Evolutionary conservation across 2,329 filamentous ascomycete genomes (phyloP).

Genomic region (Sodiomyces alkalinus): DNA sequence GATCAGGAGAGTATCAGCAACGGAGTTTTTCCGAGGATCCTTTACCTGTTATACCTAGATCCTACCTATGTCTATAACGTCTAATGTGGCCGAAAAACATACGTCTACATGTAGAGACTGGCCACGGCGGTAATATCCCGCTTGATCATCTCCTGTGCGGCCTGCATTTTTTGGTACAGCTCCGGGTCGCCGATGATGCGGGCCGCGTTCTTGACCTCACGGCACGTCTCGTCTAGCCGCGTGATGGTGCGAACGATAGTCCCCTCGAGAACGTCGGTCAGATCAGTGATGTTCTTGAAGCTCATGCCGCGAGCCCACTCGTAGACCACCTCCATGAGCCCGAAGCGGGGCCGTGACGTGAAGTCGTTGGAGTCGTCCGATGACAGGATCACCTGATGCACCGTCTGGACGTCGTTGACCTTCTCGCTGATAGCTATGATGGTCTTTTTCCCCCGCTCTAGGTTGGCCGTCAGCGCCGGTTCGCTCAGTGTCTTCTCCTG

Average conservation of each 20-base stretch:
- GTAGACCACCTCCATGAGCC: slow-evolving; percentile 92
- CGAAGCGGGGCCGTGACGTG: slow-evolving; percentile 72
- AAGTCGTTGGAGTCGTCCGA: slow-evolving; percentile 89
- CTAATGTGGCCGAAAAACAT: background rate
- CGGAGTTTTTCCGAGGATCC: too few species aligned
- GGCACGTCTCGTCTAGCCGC: slow-evolving; percentile 83
- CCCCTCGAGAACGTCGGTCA: slow-evolving; percentile 93
- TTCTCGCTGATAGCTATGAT: slow-evolving; percentile 87
- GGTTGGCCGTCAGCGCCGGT: slow-evolving; percentile 65
- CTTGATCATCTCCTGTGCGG: slow-evolving; percentile 95
- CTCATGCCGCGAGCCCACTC: slow-evolving; percentile 98
- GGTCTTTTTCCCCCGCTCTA: slow-evolving; percentile 69
- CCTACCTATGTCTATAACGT: too few species aligned
- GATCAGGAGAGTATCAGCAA: too few species aligned
- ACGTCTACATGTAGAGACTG: slow-evolving; percentile 65
- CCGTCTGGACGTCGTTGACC: slow-evolving; percentile 77
- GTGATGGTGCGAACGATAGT: slow-evolving; percentile 95
- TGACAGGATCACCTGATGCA: slow-evolving; percentile 83
- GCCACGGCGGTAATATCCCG: slow-evolving; percentile 85
- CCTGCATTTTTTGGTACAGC: slow-evolving; percentile 92
- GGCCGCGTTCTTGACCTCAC: slow-evolving; percentile 94
- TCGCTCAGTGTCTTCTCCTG: slow-evolving; percentile 84
- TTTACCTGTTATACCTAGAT: too few species aligned
- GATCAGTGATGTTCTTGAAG: slow-evolving; percentile 91
- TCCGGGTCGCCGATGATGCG: slow-evolving; percentile 88